Conservation (phyloP, 495 filamentous ascomycete species). For the Neurospora sp. region DNA sequence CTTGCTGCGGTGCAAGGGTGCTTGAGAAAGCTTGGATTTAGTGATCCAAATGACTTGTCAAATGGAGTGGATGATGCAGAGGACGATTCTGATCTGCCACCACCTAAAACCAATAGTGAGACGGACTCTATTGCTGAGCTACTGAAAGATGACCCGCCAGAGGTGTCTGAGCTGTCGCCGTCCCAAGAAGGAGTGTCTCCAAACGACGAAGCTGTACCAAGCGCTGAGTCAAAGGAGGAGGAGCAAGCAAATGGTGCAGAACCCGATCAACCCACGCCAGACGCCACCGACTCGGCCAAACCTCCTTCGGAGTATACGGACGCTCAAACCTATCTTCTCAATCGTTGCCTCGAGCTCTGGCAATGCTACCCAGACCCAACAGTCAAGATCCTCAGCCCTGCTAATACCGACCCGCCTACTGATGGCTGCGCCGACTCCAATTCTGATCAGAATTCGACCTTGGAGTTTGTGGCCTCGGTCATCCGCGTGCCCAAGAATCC, state of each 20-base stretch:
- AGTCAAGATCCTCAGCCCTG: constrained; percentile 60
- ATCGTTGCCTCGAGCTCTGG: constrained; percentile 72
- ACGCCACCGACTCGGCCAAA: background rate
- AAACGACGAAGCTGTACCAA: background rate
- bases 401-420: constrained; percentile 64
- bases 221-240: background rate
- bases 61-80: constrained; percentile 15
- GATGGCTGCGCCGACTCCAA: constrained; percentile 41
- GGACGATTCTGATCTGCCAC: constrained; percentile 12
- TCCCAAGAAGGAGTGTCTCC: background rate
- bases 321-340: constrained; percentile 48
- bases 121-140: constrained; percentile 36
- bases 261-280: background rate
- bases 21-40: constrained; percentile 41
- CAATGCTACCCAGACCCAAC: constrained; percentile 61
- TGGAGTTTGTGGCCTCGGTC: constrained; percentile 57
- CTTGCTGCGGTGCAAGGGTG: constrained; percentile 68
- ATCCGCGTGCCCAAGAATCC: constrained; percentile 64
- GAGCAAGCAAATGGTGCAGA: background rate
- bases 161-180: constrained; percentile 14
- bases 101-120: constrained; percentile 11
- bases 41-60: constrained; percentile 12
- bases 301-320: constrained; percentile 35
- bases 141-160: constrained; percentile 33
- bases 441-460: constrained; percentile 15